Base-by-base conservation (phyloP, 306 rosid species). In the Prunus fruticosa region DNA sequence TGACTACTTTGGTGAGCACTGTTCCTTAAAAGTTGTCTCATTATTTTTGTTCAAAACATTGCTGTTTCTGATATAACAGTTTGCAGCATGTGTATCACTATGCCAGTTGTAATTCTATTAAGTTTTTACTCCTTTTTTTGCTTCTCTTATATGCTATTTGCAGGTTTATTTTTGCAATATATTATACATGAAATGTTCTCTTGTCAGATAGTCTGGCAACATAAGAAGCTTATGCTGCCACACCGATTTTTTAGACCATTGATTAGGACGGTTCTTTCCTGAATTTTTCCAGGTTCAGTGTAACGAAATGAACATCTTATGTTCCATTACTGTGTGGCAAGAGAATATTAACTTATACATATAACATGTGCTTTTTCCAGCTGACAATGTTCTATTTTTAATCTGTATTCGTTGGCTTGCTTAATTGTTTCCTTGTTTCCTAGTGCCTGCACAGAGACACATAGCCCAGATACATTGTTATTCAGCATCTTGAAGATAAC, bases 1-100 rank as follows among this genome's bases (percentile, higher is more conserved):
- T 95, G 77, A 92, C 98, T 75, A 92, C 97, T 77, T 88, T 94
- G 98, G 97, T 91, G 85, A 78, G 89, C 34, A 43, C 60, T 60
- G n/a, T 64, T 47, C 79, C 81, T 61, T 74, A 60, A 34, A 22
- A 77, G 15, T 56, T 15, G 8, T 20, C 23, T 52, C 73, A 18
- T 72, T 69, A 76, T 63, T 53, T 53, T 32, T 28, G 41, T 12
- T 53, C 75, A 53, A 32, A 67, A 15, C 10, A 1, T 71, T 28
- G 13, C n/a, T 19, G 51, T 71, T n/a, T 71, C 22, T 56, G 16
- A 54, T 13, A 38, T 20, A 41, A 13, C 43, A 38, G 34, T 14
- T 3, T 71, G 51, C 23, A 64, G 27, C 69, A 25, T 70, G 38
- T 46, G 8, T 22, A 58, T 45, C 47, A 46, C 19, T 25, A 8